Conservation (phyloP, 2,329 filamentous ascomycete species). For the Venturia pyrina region DNA sequence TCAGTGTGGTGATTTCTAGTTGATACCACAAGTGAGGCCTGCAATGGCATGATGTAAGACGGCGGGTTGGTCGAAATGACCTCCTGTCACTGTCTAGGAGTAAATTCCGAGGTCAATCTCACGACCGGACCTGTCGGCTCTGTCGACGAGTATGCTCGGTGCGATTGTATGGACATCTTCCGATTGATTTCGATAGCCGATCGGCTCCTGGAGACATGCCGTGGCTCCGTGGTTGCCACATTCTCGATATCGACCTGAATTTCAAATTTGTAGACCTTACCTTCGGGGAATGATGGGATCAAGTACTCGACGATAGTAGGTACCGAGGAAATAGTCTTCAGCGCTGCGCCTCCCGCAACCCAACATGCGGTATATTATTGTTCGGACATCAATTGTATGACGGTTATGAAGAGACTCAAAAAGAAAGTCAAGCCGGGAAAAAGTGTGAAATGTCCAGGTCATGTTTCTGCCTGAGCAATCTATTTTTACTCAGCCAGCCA, state of each 20-base stretch:
- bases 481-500: not conserved
- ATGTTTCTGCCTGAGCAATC: not conserved
- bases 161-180: too few relatives aligned
- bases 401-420: not conserved
- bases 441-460: not conserved
- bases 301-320: not conserved
- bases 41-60: not conserved
- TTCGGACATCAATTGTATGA: not conserved
- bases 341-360: not conserved
- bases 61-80: not conserved
- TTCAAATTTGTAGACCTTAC: not conserved
- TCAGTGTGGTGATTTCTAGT: not conserved
- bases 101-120: too few relatives aligned
- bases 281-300: not conserved
- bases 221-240: too few relatives aligned
- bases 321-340: not conserved
- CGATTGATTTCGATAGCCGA: too few relatives aligned
- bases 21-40: not conserved
- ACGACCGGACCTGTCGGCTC: too few relatives aligned
- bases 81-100: too few relatives aligned
- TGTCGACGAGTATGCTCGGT: too few relatives aligned
- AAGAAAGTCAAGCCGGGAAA: too few relatives aligned
- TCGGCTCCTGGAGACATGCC: too few relatives aligned
- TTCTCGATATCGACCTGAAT: not conserved
- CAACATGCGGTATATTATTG: not conserved